A percentile compares a stretch with the other conserved stretches of the same genome.
phyloP scores from a whole-genome alignment of 495 filamentous ascomycete genomes.

The Annulohypoxylon moriforme region DNA sequence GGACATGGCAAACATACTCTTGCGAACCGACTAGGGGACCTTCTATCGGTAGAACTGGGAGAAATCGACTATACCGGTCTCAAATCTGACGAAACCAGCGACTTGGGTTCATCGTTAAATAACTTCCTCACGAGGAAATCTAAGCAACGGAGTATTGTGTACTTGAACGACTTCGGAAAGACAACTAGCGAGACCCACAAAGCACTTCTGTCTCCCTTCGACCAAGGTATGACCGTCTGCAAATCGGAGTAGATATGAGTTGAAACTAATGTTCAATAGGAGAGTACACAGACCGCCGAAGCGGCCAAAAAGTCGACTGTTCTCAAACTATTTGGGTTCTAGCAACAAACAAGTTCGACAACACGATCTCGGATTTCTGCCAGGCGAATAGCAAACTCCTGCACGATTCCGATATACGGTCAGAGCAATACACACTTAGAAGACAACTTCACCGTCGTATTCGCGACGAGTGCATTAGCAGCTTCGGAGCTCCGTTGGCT shows the following conservation, averaged over 20 bases:
- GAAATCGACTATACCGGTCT: constrained; percentile 59
- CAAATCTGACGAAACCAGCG: constrained; percentile 48
- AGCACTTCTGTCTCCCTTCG: constrained; percentile 59
- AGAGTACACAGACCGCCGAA: constrained; percentile 60
- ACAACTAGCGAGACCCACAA: constrained; percentile 56
- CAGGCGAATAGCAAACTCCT: constrained; percentile 41
- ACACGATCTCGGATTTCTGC: constrained; percentile 54
- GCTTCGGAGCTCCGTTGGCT: constrained; percentile 52
- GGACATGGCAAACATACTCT: constrained; percentile 67
- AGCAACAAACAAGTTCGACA: constrained; percentile 62
- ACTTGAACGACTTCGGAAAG: constrained; percentile 71
- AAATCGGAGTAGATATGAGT: constrained; percentile 29
- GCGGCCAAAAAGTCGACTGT: constrained; percentile 57
- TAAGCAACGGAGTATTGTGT: constrained; percentile 59
- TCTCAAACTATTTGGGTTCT: constrained; percentile 67
- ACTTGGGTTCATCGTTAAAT: constrained; percentile 60
- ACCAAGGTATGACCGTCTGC: constrained; percentile 50
- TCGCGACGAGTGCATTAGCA: constrained; percentile 44
- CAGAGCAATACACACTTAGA: constrained; percentile 41
- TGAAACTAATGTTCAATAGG: constrained; percentile 22
- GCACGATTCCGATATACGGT: constrained; percentile 26
- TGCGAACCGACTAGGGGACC: constrained; percentile 54
- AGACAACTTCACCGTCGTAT: constrained; percentile 48
- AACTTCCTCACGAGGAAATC: constrained; percentile 63
- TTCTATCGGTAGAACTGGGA: constrained; percentile 57